Conservation (phyloP, 1,284 basidiomycete genomes). For the Austroboletus niveus region DNA sequence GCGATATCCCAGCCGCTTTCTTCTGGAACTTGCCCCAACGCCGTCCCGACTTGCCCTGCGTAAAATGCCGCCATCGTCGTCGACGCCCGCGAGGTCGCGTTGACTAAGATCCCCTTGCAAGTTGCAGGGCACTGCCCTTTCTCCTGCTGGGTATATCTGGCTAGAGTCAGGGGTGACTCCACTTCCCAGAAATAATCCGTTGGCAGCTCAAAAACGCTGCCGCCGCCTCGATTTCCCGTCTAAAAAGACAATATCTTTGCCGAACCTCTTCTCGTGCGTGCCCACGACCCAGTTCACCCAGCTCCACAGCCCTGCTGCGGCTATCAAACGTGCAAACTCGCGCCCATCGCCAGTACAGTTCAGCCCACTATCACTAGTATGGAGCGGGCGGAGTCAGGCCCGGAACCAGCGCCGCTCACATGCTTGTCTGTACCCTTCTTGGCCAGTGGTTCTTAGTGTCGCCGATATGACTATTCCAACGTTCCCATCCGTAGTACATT, state of each 20-base stretch:
- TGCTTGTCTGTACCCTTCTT: too few relatives aligned
- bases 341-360: not conserved
- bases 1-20: constrained; percentile 40
- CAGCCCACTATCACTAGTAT: too few relatives aligned
- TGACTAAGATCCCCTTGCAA: constrained; percentile 13
- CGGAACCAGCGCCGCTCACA: too few relatives aligned
- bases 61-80: constrained; percentile 37
- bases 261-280: not conserved
- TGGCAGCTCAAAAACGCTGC: not conserved
- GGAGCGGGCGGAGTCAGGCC: too few relatives aligned
- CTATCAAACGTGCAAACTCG: not conserved
- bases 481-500: too few relatives aligned
- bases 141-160: constrained; percentile 20
- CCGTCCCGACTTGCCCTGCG: constrained; percentile 32
- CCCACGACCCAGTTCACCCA: constrained; percentile 12
- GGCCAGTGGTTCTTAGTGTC: too few relatives aligned
- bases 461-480: too few relatives aligned
- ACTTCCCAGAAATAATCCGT: constrained; percentile 6
- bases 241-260: not conserved
- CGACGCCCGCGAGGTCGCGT: constrained; percentile 12
- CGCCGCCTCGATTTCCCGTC: not conserved
- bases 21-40: constrained; percentile 27
- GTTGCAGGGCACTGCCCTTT: constrained; percentile 19
- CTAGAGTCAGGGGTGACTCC: constrained; percentile 13
- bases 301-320: constrained; percentile 1